Base-by-base conservation (phyloP, 345 rosid genomes). In the Hevea brasiliensis region DNA sequence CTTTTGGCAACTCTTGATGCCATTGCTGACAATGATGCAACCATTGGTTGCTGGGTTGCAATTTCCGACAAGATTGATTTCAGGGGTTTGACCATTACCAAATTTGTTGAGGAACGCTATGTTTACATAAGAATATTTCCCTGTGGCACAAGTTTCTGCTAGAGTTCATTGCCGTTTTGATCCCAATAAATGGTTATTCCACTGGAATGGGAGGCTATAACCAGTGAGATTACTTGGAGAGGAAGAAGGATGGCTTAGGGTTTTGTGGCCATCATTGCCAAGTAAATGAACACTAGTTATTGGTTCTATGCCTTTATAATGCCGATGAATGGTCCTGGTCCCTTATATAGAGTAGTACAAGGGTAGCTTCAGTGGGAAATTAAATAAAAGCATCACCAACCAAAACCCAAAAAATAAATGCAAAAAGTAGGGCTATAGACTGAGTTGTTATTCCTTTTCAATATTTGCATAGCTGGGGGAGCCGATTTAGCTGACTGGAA, bases 121-220 rank as follows among this genome's bases (percentile, higher is more conserved):
- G 70, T 59, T 73, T 3, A 77, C 75, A 7, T 65, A 81, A 26
- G 81, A 61, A 21, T 74, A 81, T 50, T 51, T 73, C 11, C 78
- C 71, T 4, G 76, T 58, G 27, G 74, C 81, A 40, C 81, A 81
- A 20, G 84, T 81, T 51, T 77, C 48, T 35, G 51, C 65, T 11
- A 81, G 78, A n/a, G 84, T 81, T 44, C 84, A 24, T 69, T 69
- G 50, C 81, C 78, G 59, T 81, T 76, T 66, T 81, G 81, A 57
- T 81, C 84, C 84, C 84, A 77, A 70, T 81, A 81, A 40, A 76
- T 73, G 65, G 81, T 64, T 4, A 81, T 74, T 10, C 76, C 78
- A 13, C 84, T 81, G 7, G 70, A 76, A 14, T 5, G 60, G 61
- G 81, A 73, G 41, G 74, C 8, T 45, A 20, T 23, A 0, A 41